Percentiles rank a stretch among this genome's conserved stretches.
phyloP scores from a whole-genome alignment of 306 rosid species.

The Prunus dulcis region DNA sequence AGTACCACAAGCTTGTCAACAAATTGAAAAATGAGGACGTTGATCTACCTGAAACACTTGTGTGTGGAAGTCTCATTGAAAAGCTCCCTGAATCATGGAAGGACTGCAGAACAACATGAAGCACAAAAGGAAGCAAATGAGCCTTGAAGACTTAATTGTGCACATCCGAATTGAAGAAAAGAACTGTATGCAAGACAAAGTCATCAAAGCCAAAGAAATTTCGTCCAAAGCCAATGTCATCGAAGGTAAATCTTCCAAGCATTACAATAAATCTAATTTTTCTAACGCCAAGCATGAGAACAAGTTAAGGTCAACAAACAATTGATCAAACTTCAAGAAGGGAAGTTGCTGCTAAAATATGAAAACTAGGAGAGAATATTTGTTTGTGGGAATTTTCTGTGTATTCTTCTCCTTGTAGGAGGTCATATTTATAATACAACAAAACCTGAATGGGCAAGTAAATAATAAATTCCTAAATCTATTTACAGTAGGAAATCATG shows the following conservation, averaged over 20 bases:
- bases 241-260: background rate
- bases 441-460: no score
- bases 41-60: background rate
- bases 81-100: conserved; percentile 1
- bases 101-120: conserved; percentile 1
- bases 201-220: background rate
- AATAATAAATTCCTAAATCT: no score
- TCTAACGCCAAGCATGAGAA: background rate
- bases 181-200: background rate
- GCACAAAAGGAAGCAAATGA: background rate
- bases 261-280: background rate
- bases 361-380: no score
- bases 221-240: background rate
- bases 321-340: no score
- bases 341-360: no score
- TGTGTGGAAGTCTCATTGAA: background rate
- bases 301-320: background rate
- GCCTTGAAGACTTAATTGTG: background rate
- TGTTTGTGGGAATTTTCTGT: no score
- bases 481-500: no score
- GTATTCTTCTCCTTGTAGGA: no score
- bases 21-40: background rate
- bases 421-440: no score
- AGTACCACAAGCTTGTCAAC: background rate
- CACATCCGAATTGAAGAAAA: background rate